Conservation (phyloP, 176 grass and related monocot species). For the Oryza coarctata region DNA sequence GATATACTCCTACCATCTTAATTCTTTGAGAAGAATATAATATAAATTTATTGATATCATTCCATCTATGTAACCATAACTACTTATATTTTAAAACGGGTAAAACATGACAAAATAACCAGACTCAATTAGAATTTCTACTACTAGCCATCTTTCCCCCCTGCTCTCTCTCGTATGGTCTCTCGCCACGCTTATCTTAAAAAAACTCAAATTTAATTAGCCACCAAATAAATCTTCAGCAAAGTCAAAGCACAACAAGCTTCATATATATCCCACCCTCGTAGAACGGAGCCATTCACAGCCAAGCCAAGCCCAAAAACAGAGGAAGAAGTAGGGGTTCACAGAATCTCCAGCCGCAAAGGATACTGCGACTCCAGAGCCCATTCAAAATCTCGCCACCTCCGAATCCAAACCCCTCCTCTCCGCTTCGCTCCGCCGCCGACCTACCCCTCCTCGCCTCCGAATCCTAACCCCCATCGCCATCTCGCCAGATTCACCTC, state of each 20-base stretch:
- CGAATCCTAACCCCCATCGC: slow-evolving; percentile 13
- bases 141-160: too few species aligned
- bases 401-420: not conserved
- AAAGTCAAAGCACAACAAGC: not conserved
- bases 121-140: too few species aligned
- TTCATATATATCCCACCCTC: not conserved
- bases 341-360: slow-evolving; percentile 6
- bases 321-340: not conserved
- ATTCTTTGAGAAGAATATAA: too few species aligned
- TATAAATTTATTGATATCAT: too few species aligned
- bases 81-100: too few species aligned
- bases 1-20: too few species aligned
- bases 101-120: too few species aligned
- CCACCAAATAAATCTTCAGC: not conserved
- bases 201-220: not conserved
- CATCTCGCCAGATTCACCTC: slow-evolving; percentile 19
- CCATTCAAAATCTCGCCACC: slow-evolving; percentile 37
- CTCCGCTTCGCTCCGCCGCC: not conserved
- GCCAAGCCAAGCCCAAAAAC: not conserved
- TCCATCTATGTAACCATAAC: too few species aligned
- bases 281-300: too few species aligned
- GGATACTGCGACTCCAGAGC: not conserved
- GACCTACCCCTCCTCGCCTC: not conserved
- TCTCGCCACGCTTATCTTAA: too few species aligned
- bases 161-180: too few species aligned